phyloP scores from a whole-genome alignment of 2,329 filamentous ascomycete species.

The Parascedosporium putredinis region DNA sequence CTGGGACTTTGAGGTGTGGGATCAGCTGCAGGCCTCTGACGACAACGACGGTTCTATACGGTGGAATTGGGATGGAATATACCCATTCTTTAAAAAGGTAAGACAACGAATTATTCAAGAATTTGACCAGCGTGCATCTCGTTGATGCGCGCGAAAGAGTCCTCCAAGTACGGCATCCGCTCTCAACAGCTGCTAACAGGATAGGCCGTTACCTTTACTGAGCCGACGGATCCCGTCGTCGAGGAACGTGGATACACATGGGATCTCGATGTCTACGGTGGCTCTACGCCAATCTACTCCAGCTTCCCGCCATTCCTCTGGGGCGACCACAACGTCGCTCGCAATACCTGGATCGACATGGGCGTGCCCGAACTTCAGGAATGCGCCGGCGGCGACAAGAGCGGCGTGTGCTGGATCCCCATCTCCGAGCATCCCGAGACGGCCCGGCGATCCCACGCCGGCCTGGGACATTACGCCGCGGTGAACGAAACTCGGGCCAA shows the following conservation, averaged over 20 bases:
- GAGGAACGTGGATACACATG: slow-evolving; percentile 21
- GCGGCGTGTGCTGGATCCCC: slow-evolving; percentile 21
- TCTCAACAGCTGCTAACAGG: too few species aligned
- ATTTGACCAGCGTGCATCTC: too few species aligned
- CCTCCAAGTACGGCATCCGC: too few species aligned
- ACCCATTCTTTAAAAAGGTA: slow-evolving; percentile 26
- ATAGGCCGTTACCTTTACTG: slow-evolving; percentile 10
- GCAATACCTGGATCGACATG: slow-evolving; percentile 15
- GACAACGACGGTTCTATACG: slow-evolving; percentile 11
- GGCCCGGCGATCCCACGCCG: slow-evolving; percentile 18
- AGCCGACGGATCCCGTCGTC: slow-evolving; percentile 16
- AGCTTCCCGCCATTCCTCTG: slow-evolving; percentile 22
- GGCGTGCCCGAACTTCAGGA: slow-evolving; percentile 14
- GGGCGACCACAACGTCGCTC: slow-evolving; percentile 16
- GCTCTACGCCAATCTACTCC: slow-evolving; percentile 20
- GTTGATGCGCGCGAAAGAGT: too few species aligned
- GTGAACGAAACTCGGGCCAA: slow-evolving; percentile 15
- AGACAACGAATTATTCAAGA: neutral
- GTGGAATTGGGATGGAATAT: slow-evolving; percentile 25
- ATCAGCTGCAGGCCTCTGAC: slow-evolving; percentile 17
- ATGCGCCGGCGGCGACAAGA: slow-evolving; percentile 18
- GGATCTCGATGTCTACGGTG: slow-evolving; percentile 19
- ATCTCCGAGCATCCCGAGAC: slow-evolving; percentile 19
- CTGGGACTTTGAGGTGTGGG: slow-evolving; percentile 26
- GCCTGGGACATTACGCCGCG: slow-evolving; percentile 19